A percentile compares a stretch with the other conserved stretches of the same genome.
Evolutionary conservation across 768 basidiomycete species (phyloP).

Genomic region (Cyclocybe cylindracea): DNA sequence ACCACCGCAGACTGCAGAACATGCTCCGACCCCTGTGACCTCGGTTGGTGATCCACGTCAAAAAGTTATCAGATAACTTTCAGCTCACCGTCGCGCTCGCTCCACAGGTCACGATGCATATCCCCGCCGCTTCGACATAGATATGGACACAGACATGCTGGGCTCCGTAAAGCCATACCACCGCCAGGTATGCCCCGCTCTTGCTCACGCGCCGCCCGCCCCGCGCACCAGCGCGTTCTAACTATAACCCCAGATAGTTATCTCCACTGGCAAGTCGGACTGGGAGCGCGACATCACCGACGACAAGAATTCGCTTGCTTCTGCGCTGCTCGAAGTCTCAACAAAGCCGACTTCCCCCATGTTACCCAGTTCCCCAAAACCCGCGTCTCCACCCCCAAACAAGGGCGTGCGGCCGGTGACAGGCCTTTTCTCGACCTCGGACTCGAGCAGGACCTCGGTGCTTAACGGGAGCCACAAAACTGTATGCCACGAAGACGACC

Average conservation of each 20-base stretch:
- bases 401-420: constrained; percentile 36
- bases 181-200: constrained; percentile 57
- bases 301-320: constrained; percentile 70
- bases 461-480: constrained; percentile 84
- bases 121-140: constrained; percentile 71
- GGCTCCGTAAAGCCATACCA: constrained; percentile 84
- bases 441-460: constrained; percentile 62
- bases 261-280: constrained; percentile 88
- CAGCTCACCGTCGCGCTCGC: constrained; percentile 15
- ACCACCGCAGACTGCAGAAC: constrained; percentile 67
- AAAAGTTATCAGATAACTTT: constrained; percentile 29
- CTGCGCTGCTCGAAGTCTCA: constrained; percentile 44
- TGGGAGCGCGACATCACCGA: constrained; percentile 84
- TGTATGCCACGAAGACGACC: constrained; percentile 59
- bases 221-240: neutral
- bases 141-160: constrained; percentile 81
- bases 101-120: constrained; percentile 71
- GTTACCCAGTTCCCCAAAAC: constrained; percentile 20
- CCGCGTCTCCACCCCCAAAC: constrained; percentile 25
- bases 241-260: constrained; percentile 60
- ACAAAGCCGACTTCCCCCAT: constrained; percentile 13
- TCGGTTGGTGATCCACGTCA: constrained; percentile 40
- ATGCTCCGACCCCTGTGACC: constrained; percentile 79
- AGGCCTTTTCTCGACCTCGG: constrained; percentile 61
- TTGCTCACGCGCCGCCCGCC: neutral